These are phyloP conservation scores for Pseudogymnoascus sp. DNA, from an alignment of 2,329 filamentous ascomycete species.

Conservation along the genomic window DNA sequence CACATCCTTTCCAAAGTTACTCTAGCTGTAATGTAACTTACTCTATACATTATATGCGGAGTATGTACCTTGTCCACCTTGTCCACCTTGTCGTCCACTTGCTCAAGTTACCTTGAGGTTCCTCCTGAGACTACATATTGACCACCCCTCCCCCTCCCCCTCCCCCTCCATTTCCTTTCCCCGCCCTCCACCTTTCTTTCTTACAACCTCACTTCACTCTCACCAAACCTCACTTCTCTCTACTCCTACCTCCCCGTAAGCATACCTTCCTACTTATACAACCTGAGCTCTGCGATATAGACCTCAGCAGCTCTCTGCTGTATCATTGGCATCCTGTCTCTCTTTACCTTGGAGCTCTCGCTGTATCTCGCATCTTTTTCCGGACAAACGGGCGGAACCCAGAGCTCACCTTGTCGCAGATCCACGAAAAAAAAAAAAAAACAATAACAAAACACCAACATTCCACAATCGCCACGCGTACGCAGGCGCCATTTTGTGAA, in stretches of 20 bases:
- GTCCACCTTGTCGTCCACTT: no score
- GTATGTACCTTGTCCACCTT: no score
- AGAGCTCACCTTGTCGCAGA: not conserved
- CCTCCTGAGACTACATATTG: not conserved
- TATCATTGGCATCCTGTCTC: not conserved
- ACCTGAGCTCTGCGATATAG: not conserved
- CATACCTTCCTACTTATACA: not conserved
- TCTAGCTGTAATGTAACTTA: not conserved
- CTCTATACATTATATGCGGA: no score
- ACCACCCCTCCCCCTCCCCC: not conserved
- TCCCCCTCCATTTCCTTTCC: not conserved
- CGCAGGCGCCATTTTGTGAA: not conserved
- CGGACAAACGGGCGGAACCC: not conserved
- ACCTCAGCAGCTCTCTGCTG: not conserved
- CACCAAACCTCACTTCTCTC: not conserved
- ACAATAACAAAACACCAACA: not conserved
- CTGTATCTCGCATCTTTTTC: not conserved
- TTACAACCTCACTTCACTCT: not conserved
- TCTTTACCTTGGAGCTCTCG: not conserved
- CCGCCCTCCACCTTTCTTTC: not conserved
- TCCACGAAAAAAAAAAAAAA: not conserved
- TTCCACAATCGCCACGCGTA: not conserved
- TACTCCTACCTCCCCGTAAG: not conserved
- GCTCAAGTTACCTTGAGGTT: not conserved
- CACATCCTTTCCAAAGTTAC: not conserved